phyloP scores from a whole-genome alignment of 768 basidiomycete genomes.

The Lactarius evosmus region DNA sequence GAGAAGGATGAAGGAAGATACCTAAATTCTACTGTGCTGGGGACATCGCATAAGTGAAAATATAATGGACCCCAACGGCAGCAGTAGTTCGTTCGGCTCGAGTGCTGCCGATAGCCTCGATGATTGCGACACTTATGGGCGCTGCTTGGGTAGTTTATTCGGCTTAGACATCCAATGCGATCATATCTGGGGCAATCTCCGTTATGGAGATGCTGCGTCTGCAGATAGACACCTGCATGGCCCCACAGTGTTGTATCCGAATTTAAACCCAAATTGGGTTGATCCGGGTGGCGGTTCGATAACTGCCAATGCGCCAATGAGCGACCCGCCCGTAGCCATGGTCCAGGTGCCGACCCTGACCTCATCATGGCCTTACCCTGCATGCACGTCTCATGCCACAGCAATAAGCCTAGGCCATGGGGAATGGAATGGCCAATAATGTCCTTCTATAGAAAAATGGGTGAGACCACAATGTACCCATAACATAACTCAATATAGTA shows the following conservation, averaged over 20 bases:
- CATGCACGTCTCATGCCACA: background rate
- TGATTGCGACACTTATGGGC: background rate
- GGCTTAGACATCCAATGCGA: background rate
- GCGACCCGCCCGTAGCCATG: background rate
- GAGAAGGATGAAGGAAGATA: background rate
- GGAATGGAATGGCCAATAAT: background rate
- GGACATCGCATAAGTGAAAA: background rate
- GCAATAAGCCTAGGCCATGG: background rate
- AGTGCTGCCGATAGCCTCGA: background rate
- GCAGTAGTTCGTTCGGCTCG: background rate
- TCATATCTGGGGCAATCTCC: background rate
- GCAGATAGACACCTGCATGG: background rate
- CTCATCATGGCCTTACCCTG: too few species aligned
- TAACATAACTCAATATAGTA: background rate
- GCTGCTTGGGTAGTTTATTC: background rate
- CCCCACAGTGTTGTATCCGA: background rate
- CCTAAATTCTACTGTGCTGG: background rate
- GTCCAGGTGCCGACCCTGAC: background rate
- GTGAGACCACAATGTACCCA: background rate
- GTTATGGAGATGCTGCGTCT: background rate
- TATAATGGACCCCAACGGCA: background rate
- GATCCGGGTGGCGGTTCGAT: background rate
- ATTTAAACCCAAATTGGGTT: background rate
- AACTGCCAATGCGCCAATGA: background rate
- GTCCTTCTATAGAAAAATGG: background rate